Conservation (phyloP, 768 basidiomycete genomes). For the Suillus lakei region DNA sequence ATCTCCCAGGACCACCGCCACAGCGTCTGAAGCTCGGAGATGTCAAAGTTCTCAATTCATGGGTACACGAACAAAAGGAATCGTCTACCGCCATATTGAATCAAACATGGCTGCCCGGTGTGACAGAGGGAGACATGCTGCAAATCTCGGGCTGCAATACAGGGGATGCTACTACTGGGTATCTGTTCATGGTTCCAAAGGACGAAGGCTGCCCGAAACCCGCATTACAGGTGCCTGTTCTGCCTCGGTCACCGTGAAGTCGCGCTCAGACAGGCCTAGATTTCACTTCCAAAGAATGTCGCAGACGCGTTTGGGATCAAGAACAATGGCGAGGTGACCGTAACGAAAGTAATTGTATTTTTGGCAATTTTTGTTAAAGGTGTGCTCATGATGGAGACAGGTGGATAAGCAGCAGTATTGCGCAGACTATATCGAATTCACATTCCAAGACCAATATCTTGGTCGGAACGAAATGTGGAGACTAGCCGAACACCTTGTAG, state of each 20-base stretch:
- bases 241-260: slow-evolving; percentile 4
- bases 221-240: slow-evolving; percentile 60
- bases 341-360: slow-evolving; percentile 61
- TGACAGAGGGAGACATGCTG: slow-evolving; percentile 75
- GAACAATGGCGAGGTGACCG: slow-evolving; percentile 71
- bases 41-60: slow-evolving; percentile 62
- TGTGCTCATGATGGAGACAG: slow-evolving; percentile 39
- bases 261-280: slow-evolving; percentile 41
- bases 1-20: slow-evolving; percentile 35
- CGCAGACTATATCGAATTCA: slow-evolving; percentile 86
- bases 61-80: slow-evolving; percentile 77
- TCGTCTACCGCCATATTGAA: slow-evolving; percentile 67
- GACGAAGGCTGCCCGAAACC: slow-evolving; percentile 65
- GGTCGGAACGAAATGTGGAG: slow-evolving; percentile 98
- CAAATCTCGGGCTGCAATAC: slow-evolving; percentile 50
- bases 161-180: slow-evolving; percentile 44
- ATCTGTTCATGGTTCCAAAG: slow-evolving; percentile 71
- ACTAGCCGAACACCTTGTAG: slow-evolving; percentile 79
- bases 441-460: slow-evolving; percentile 94
- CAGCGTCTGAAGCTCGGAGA: slow-evolving; percentile 65
- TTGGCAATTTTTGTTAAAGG: slow-evolving; percentile 3
- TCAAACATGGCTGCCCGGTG: slow-evolving; percentile 77
- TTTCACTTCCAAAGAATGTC: slow-evolving; percentile 74
- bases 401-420: slow-evolving; percentile 66
- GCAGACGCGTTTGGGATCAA: slow-evolving; percentile 73